Evolutionary conservation across 352 stramenopile species (phyloP).

Genomic region (Plasmopara muralis): DNA sequence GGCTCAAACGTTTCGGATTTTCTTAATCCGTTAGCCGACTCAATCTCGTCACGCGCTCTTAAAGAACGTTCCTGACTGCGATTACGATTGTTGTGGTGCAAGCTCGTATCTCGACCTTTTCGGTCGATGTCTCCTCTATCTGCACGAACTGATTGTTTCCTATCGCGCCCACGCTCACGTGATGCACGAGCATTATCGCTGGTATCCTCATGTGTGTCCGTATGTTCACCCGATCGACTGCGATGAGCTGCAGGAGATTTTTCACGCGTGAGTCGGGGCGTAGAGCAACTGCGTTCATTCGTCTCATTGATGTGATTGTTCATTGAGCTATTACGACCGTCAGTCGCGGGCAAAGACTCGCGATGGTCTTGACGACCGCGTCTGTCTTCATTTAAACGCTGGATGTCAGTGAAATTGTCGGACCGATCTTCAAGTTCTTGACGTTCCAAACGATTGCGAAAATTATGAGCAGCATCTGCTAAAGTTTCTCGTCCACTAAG

Average conservation of each 20-base stretch:
- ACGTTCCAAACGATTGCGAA: slow-evolving; percentile 21
- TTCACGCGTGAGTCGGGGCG: slow-evolving; percentile 23
- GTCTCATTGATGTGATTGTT: slow-evolving; percentile 17
- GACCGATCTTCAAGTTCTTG: slow-evolving; percentile 11
- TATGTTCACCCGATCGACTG: slow-evolving; percentile 37
- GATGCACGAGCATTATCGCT: slow-evolving; percentile 23
- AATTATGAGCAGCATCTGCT: slow-evolving; percentile 16
- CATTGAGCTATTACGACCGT: slow-evolving; percentile 14
- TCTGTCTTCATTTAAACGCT: slow-evolving; percentile 24
- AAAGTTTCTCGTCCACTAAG: slow-evolving; percentile 11
- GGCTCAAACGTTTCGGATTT: slow-evolving; percentile 10
- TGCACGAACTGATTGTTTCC: slow-evolving; percentile 19
- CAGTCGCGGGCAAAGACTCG: slow-evolving; percentile 19
- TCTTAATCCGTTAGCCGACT: slow-evolving; percentile 14
- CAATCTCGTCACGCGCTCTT: background rate
- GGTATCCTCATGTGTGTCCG: slow-evolving; percentile 18
- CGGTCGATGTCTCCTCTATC: slow-evolving; percentile 24
- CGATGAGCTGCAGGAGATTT: slow-evolving; percentile 21
- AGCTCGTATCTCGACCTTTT: slow-evolving; percentile 9
- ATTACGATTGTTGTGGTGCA: slow-evolving; percentile 17
- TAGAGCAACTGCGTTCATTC: slow-evolving; percentile 19
- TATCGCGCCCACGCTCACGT: slow-evolving; percentile 24
- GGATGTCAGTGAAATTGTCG: slow-evolving; percentile 12
- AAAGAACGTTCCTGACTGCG: slow-evolving; percentile 17
- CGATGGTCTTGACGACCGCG: slow-evolving; percentile 24